A percentile compares a stretch with the other conserved stretches of the same genome.
phyloP scores from a whole-genome alignment of 1,139 yeast species.

The Debaryomycetaceae sp. region DNA sequence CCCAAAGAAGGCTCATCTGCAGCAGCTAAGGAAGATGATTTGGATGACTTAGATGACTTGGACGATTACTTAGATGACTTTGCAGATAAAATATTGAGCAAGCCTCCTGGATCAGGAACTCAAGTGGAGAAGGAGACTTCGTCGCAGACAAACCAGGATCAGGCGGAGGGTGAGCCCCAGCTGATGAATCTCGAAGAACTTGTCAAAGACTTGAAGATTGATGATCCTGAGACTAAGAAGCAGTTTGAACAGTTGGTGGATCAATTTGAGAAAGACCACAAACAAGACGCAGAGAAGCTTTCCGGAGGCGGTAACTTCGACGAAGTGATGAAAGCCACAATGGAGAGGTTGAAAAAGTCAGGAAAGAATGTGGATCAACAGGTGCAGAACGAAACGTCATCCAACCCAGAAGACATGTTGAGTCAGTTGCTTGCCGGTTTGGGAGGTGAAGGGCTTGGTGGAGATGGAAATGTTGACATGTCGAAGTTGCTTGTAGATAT shows the following conservation, averaged over 20 bases:
- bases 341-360: slow-evolving; percentile 70
- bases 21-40: slow-evolving; percentile 18
- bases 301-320: slow-evolving; percentile 52
- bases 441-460: slow-evolving; percentile 40
- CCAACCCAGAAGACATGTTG: slow-evolving; percentile 57
- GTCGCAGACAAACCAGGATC: slow-evolving; percentile 17
- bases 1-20: neutral
- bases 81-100: slow-evolving; percentile 68
- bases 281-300: slow-evolving; percentile 34
- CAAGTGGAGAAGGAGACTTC: slow-evolving; percentile 12
- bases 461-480: slow-evolving; percentile 51
- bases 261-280: slow-evolving; percentile 39
- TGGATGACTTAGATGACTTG: slow-evolving; percentile 66
- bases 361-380: slow-evolving; percentile 66
- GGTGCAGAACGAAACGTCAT: slow-evolving; percentile 48
- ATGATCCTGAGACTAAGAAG: slow-evolving; percentile 58
- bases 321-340: slow-evolving; percentile 75
- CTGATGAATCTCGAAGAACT: slow-evolving; percentile 53
- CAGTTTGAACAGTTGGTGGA: slow-evolving; percentile 52
- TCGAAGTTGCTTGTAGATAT: slow-evolving; percentile 70
- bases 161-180: slow-evolving; percentile 37
- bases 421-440: slow-evolving; percentile 51
- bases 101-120: slow-evolving; percentile 53
- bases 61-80: slow-evolving; percentile 75
- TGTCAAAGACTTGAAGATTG: slow-evolving; percentile 53